Evolutionary conservation across 768 basidiomycete species (phyloP).

Genomic region (Podaxis sp.): DNA sequence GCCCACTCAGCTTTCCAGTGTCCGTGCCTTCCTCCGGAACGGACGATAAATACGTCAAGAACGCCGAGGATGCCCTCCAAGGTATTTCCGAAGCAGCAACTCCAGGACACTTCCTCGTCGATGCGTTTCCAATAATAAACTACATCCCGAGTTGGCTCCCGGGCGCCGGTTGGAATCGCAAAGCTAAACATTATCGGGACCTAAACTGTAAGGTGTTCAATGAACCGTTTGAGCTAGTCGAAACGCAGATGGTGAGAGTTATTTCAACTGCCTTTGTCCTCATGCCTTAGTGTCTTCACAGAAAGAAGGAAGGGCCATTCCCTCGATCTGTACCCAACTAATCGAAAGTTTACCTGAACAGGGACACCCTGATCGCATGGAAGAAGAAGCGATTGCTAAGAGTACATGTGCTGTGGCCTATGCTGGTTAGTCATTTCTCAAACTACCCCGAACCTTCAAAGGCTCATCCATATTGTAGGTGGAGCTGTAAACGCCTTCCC

Average conservation of each 20-base stretch:
- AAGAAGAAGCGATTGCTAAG: constrained; percentile 2
- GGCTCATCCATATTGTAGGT: constrained; percentile 19
- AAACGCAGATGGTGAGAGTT: neutral
- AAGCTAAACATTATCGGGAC: constrained; percentile 29
- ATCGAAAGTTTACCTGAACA: constrained; percentile 3
- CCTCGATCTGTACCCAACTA: neutral
- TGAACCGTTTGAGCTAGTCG: constrained; percentile 31
- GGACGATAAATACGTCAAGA: constrained; percentile 30
- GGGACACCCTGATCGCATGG: neutral
- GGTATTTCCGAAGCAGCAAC: constrained; percentile 18
- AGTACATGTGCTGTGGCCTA: constrained; percentile 5
- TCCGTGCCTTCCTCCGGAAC: neutral
- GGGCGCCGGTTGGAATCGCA: constrained; percentile 38
- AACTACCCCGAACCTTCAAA: neutral
- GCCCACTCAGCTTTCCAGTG: constrained; percentile 3
- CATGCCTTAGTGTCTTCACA: neutral
- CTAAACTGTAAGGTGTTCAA: constrained; percentile 29
- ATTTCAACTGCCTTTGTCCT: neutral
- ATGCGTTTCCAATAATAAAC: constrained; percentile 16
- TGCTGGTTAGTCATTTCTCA: neutral
- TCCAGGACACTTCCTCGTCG: constrained; percentile 16
- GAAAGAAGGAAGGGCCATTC: constrained; percentile 1
- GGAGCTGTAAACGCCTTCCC: constrained; percentile 27
- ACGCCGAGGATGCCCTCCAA: constrained; percentile 26
- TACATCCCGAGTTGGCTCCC: constrained; percentile 36